Conservation (phyloP, 805 yeast species). For the Henningerozyma blattae region DNA sequence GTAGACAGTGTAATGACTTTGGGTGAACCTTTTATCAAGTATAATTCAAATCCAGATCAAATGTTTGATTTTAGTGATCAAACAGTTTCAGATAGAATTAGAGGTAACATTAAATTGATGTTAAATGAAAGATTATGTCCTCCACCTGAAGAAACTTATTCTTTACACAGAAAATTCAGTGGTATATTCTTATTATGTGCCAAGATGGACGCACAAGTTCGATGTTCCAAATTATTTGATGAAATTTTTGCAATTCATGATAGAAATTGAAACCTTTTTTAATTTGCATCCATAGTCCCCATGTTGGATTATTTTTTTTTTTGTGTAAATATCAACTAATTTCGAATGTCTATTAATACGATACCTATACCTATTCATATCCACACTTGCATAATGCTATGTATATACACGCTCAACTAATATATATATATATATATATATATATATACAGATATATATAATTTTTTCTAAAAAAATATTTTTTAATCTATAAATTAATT, state of each 20-base stretch:
- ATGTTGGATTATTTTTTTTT: too few species aligned
- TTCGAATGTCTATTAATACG: too few species aligned
- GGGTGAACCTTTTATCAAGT: slow-evolving; percentile 95
- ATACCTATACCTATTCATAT: too few species aligned
- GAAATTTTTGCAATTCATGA: slow-evolving; percentile 73
- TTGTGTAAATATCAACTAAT: too few species aligned
- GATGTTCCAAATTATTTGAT: slow-evolving; percentile 62
- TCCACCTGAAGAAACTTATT: slow-evolving; percentile 97
- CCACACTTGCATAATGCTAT: too few species aligned
- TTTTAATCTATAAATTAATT: too few species aligned
- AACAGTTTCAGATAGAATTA: slow-evolving; percentile 87
- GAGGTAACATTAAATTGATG: slow-evolving; percentile 82
- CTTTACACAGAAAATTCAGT: slow-evolving; percentile 88
- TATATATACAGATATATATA: too few species aligned
- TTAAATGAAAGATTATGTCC: slow-evolving; percentile 84
- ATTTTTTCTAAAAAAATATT: too few species aligned
- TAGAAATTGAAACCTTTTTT: too few species aligned
- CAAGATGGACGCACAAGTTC: slow-evolving; percentile 69
- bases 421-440: too few species aligned
- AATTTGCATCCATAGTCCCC: too few species aligned
- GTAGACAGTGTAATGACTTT: slow-evolving; percentile 79
- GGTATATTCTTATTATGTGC: slow-evolving; percentile 91
- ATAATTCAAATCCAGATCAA: slow-evolving; percentile 30
- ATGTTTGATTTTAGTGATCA: slow-evolving; percentile 68
- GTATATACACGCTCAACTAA: too few species aligned